phyloP scores from a whole-genome alignment of 176 grass and related monocot species.

The Juncus effusus region DNA sequence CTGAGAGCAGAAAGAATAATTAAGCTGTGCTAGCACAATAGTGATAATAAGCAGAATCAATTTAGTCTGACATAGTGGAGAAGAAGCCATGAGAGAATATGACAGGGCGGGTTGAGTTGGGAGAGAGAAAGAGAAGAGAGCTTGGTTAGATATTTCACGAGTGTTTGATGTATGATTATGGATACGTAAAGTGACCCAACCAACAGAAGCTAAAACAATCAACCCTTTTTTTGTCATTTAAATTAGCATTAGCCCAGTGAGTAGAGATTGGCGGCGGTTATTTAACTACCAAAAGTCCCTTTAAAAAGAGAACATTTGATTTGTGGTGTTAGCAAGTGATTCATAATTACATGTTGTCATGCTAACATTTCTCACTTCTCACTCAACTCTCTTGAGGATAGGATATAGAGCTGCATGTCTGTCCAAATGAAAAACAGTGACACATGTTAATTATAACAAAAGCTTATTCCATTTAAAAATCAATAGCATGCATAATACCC shows the following conservation, averaged over 20 bases:
- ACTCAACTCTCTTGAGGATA: no score
- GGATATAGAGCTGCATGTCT: no score
- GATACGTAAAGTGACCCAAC: constrained; percentile 14
- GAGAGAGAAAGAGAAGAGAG: background rate
- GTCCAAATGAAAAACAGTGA: no score
- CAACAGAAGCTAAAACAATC: background rate
- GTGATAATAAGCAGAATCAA: constrained; percentile 13
- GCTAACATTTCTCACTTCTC: no score
- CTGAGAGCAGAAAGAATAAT: constrained; percentile 15
- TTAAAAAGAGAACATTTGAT: no score
- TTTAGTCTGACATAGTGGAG: background rate
- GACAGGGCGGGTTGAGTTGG: background rate
- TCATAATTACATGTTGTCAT: no score
- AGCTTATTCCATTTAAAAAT: no score
- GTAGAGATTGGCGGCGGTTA: background rate
- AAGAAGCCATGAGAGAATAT: constrained; percentile 13
- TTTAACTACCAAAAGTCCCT: background rate
- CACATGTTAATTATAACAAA: no score
- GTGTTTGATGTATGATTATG: constrained; percentile 1
- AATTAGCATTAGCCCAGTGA: background rate
- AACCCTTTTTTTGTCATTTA: background rate
- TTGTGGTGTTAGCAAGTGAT: no score
- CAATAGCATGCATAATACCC: no score
- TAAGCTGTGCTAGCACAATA: background rate
- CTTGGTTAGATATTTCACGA: constrained; percentile 20